These are phyloP conservation scores for Pythium folliculosum DNA, from an alignment of 352 stramenopile species.

Conservation along the genomic window DNA sequence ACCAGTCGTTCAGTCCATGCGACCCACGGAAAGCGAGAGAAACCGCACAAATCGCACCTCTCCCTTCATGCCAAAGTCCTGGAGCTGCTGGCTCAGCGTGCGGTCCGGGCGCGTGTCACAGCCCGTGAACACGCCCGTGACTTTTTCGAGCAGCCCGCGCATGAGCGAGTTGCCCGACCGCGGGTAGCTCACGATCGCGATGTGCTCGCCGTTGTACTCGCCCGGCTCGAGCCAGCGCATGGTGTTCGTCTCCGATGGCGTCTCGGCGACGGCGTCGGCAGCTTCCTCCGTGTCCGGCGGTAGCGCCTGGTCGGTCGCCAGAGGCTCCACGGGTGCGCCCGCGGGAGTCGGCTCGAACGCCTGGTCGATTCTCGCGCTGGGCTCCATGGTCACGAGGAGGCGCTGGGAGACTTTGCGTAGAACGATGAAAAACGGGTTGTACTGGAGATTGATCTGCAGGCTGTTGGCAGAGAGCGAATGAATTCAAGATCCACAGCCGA, in stretches of 20 bases:
- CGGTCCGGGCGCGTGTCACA: constrained; percentile 96
- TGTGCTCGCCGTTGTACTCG: constrained; percentile 68
- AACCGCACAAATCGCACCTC: constrained; percentile 37
- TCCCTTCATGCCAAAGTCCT: constrained; percentile 90
- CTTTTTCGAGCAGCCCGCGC: constrained; percentile 93
- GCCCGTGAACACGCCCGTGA: constrained; percentile 95
- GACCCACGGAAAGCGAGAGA: no score
- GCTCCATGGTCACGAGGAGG: constrained; percentile 31
- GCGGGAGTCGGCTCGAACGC: constrained; percentile 10
- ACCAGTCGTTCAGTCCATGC: not conserved
- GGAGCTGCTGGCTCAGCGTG: constrained; percentile 88
- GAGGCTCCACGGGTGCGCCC: not conserved
- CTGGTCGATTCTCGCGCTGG: constrained; percentile 13
- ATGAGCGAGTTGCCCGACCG: constrained; percentile 97
- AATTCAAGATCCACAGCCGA: no score
- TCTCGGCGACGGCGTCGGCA: constrained; percentile 14
- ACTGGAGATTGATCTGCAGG: constrained; percentile 64
- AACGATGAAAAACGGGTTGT: constrained; percentile 69
- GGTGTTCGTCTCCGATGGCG: constrained; percentile 7
- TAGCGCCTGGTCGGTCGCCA: not conserved
- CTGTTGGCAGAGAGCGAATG: constrained; percentile 14
- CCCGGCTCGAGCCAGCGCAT: constrained; percentile 72
- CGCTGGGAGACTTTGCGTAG: constrained; percentile 38
- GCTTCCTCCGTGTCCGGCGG: constrained; percentile 20
- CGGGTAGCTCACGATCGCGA: constrained; percentile 96